Conservation (phyloP, 1,284 basidiomycete species). For the Boletus sp. region DNA sequence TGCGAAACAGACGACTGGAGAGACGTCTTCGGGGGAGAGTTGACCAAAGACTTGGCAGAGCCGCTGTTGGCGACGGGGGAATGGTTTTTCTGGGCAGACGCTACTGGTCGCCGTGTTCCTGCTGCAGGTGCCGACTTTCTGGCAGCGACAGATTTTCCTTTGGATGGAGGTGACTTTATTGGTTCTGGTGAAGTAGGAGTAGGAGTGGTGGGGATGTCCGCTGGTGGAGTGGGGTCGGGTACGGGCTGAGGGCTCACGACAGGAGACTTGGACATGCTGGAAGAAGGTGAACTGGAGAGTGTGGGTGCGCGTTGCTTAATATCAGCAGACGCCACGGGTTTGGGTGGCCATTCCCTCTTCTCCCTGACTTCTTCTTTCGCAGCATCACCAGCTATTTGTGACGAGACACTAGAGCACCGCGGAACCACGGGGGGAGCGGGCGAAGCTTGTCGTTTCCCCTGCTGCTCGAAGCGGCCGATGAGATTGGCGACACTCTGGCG, state of each 20-base stretch:
- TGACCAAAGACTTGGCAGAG: constrained; percentile 25
- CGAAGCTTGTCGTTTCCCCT: constrained; percentile 56
- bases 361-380: constrained; percentile 62
- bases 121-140: constrained; percentile 20
- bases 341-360: constrained; percentile 75
- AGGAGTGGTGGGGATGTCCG: constrained; percentile 15
- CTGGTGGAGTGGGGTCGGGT: constrained; percentile 10
- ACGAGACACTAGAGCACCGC: constrained; percentile 59
- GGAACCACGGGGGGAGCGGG: constrained; percentile 36
- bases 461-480: constrained; percentile 77
- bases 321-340: constrained; percentile 32
- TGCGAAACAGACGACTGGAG: constrained; percentile 33
- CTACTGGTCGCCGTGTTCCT: constrained; percentile 15
- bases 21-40: constrained; percentile 31
- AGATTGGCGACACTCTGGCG: constrained; percentile 78
- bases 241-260: constrained; percentile 25
- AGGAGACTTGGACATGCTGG: constrained; percentile 30
- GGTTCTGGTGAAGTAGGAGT: constrained; percentile 22
- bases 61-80: constrained; percentile 23
- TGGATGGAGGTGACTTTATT: constrained; percentile 19
- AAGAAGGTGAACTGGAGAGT: constrained; percentile 27
- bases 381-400: constrained; percentile 59
- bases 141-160: constrained; percentile 26
- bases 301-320: constrained; percentile 29
- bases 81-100: constrained; percentile 27